Base-by-base conservation (phyloP, 1,139 yeast genomes). In the Schizosaccharomyces versatilis region DNA sequence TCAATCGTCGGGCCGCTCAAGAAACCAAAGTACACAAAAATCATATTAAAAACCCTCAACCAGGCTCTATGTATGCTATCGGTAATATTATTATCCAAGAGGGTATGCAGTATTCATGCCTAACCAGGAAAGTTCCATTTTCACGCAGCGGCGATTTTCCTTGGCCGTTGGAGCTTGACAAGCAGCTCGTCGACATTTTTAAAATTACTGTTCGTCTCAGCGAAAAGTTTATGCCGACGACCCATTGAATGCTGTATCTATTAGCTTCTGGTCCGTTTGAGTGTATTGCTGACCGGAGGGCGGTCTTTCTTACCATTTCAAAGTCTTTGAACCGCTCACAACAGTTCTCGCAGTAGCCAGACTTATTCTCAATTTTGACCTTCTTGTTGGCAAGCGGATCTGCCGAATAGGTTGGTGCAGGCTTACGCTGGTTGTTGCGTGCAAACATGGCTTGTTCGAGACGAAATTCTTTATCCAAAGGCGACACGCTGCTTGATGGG, bases 321-420 rank as follows among this genome's bases (percentile, higher is more conserved):
- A 88, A 1, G 95, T 85, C 41, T 38, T 38, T 19, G 41, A 24
- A 49, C 7, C 52, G 19, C 52, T 49, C 52, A 17, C 52, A 36
- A 15, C 52, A 39, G 36, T 39, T 49, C 36, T 39, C 52, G 17
- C 42, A 38, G 24, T 49, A 49, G 12, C 52, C 52, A 19, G 49
- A 17, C 32, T 44, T 44, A 10, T 32, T 32, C 9, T 44, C 49
- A 15, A 44, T 32, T 32, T 44, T 44, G 8, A 44, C 49, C 38
- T 44, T 44, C 14, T 44, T 44, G 36, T 44, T 32, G 15, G 49
- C 49, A 19, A 44, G 38, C 2, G 49, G 49, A 44, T 44, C 49
- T 44, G 32, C 49, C 12, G 19, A 32, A 32, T 24, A 44, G 32
- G 49, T 36, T 9, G 15, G 15, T 19, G 49, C 14, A 3, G 49